phyloP scores from a whole-genome alignment of 1,284 basidiomycete genomes.

The Trametes pubescens region DNA sequence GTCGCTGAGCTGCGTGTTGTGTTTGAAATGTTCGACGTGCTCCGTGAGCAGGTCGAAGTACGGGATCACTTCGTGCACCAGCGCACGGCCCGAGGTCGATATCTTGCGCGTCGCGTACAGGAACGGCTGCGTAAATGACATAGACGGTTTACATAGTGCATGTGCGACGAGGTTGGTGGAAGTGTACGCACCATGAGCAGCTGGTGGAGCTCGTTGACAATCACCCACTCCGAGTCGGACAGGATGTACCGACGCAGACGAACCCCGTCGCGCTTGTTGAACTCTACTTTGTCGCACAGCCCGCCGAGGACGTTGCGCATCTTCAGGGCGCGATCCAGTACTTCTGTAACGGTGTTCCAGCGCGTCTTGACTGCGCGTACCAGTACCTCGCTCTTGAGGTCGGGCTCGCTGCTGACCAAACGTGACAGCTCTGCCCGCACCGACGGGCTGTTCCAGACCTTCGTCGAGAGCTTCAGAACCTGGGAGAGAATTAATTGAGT shows the following conservation, averaged over 20 bases:
- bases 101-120: not conserved
- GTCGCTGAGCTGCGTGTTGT: not conserved
- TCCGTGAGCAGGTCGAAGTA: not conserved
- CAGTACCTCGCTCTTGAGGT: not conserved
- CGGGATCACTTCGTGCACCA: not conserved
- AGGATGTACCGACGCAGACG: not conserved
- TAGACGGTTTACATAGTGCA: too few species aligned
- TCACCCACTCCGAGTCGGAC: not conserved
- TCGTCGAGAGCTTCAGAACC: not conserved
- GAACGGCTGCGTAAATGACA: not conserved
- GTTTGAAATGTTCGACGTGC: not conserved
- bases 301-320: not conserved
- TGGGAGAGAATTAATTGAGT: not conserved
- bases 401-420: not conserved
- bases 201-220: not conserved
- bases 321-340: not conserved
- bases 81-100: not conserved
- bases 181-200: not conserved
- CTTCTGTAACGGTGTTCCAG: not conserved
- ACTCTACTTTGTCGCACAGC: not conserved
- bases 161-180: not conserved
- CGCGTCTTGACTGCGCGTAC: not conserved
- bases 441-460: not conserved
- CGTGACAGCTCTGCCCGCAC: not conserved
- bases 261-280: not conserved